Conservation (phyloP, 768 basidiomycete genomes). For the Tylopilus cervinicoccineus region DNA sequence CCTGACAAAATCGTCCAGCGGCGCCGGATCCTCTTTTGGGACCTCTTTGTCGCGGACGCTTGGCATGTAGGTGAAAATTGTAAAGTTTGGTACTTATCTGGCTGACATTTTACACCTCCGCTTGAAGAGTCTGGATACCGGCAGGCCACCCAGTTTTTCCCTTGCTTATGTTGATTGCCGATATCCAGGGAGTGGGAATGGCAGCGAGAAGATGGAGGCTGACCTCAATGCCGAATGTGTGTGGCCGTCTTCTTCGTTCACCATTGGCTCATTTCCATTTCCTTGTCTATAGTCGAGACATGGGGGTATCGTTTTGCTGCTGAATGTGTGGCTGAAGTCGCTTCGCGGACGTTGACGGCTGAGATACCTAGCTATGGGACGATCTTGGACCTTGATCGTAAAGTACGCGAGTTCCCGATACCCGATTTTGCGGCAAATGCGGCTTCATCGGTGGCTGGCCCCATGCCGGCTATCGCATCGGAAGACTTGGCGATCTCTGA, state of each 20-base stretch:
- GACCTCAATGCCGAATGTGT: constrained; percentile 25
- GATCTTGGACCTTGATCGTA: constrained; percentile 64
- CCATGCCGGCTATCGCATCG: constrained; percentile 13
- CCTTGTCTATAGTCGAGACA: constrained; percentile 41
- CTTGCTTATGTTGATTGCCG: constrained; percentile 65
- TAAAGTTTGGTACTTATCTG: background rate
- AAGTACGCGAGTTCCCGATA: constrained; percentile 62
- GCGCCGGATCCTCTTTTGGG: constrained; percentile 72
- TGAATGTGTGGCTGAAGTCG: constrained; percentile 64
- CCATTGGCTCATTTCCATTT: background rate
- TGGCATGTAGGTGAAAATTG: constrained; percentile 50
- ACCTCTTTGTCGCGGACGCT: constrained; percentile 66
- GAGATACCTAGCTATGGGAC: constrained; percentile 61
- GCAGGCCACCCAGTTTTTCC: constrained; percentile 66
- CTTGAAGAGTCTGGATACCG: constrained; percentile 59
- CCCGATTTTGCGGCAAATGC: constrained; percentile 42
- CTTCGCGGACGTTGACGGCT: constrained; percentile 55
- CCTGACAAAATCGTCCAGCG: constrained; percentile 58
- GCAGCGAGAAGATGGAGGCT: constrained; percentile 14
- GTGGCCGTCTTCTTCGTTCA: constrained; percentile 11
- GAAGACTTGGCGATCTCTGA: constrained; percentile 17
- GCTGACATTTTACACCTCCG: constrained; percentile 7
- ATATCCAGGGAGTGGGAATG: constrained; percentile 40
- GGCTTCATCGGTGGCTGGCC: constrained; percentile 32
- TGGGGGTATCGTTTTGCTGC: constrained; percentile 65